Percentiles rank a stretch among this genome's conserved stretches.
Evolutionary conservation across 2,329 filamentous ascomycete species (phyloP).

Genomic region (Alternaria sp.): DNA sequence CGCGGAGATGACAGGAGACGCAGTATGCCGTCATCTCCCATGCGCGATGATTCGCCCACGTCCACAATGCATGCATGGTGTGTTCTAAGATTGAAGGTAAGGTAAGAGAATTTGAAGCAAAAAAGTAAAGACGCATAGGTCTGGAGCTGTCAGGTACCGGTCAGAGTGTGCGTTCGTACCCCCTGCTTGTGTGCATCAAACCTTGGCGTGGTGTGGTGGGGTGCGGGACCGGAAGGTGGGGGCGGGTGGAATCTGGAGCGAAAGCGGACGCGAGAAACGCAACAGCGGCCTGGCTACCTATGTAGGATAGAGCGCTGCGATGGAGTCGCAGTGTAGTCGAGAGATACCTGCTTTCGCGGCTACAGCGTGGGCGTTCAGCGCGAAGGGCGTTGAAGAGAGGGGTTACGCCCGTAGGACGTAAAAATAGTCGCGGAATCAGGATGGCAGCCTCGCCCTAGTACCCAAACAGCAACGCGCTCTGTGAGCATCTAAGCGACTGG

Average conservation of each 20-base stretch:
- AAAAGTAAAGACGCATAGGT: not conserved
- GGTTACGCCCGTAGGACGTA: not conserved
- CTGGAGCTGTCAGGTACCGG: not conserved
- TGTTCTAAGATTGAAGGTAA: not conserved
- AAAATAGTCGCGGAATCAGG: not conserved
- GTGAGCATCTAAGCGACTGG: not conserved
- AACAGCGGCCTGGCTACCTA: not conserved
- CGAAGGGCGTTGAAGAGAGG: not conserved
- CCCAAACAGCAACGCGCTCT: not conserved
- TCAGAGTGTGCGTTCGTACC: not conserved
- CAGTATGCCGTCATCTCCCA: not conserved
- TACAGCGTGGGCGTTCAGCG: not conserved
- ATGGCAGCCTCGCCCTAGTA: not conserved
- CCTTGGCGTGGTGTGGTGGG: slow-evolving; percentile 1
- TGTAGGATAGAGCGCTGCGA: not conserved
- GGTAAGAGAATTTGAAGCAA: not conserved
- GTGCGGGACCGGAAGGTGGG: not conserved
- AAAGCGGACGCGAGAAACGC: not conserved
- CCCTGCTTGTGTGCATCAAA: not conserved
- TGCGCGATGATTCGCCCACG: not conserved
- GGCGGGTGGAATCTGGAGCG: not conserved
- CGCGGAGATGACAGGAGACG: slow-evolving; percentile 2
- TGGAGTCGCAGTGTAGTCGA: not conserved
- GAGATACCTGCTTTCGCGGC: not conserved
- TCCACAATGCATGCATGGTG: not conserved